phyloP scores from a whole-genome alignment of 306 rosid genomes.

The Acacia confusa region DNA sequence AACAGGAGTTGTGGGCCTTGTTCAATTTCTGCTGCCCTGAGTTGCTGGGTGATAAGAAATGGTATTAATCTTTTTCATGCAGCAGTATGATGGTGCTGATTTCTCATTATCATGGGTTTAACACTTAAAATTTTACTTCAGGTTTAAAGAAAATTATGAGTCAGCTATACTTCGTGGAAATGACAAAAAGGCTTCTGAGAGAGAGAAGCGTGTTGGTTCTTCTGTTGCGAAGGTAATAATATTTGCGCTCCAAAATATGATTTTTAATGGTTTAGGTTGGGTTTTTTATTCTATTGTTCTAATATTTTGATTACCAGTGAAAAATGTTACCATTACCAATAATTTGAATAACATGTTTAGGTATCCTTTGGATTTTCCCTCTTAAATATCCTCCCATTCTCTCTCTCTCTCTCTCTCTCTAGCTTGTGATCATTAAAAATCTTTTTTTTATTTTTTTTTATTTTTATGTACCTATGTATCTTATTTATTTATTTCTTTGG shows the following conservation, averaged over 20 bases:
- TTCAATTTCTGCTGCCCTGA: constrained; percentile 92
- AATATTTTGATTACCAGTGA: not conserved
- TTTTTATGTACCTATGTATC: not conserved
- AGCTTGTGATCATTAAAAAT: not conserved
- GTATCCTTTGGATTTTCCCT: not conserved
- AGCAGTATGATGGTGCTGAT: constrained; percentile 17
- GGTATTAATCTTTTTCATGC: constrained; percentile 48
- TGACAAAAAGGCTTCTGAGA: not conserved
- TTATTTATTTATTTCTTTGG: not conserved
- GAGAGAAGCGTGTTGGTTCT: not conserved
- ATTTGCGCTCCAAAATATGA: not conserved
- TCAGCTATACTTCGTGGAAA: constrained; percentile 4
- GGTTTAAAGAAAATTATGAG: constrained; percentile 82
- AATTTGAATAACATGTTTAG: not conserved
- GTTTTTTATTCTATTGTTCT: not conserved
- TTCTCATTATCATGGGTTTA: constrained; percentile 31
- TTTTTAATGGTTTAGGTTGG: not conserved
- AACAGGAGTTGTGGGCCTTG: constrained; percentile 93
- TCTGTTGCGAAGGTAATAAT: not conserved
- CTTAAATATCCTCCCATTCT: not conserved
- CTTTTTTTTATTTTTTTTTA: not conserved
- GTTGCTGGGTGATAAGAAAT: constrained; percentile 77
- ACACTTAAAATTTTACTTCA: constrained; percentile 34
- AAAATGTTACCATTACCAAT: not conserved
- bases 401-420: not conserved